Conservation (phyloP, 768 basidiomycete species). For the Phylloporus arenicola region DNA sequence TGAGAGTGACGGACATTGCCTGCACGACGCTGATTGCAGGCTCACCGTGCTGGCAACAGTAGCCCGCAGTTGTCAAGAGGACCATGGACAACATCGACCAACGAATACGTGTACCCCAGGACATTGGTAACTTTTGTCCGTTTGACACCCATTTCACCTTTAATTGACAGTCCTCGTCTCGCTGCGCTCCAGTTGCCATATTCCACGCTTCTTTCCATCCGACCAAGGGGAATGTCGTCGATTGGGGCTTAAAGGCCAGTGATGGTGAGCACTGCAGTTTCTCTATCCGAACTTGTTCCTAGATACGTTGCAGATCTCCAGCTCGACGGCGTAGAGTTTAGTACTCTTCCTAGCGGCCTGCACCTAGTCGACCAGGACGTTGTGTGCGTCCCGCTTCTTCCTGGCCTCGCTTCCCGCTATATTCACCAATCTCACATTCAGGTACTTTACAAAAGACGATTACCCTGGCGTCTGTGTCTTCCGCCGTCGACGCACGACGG, state of each 20-base stretch:
- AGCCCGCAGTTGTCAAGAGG: conserved; percentile 14
- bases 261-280: conserved; percentile 43
- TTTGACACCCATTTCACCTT: neutral
- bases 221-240: conserved; percentile 71
- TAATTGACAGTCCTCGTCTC: neutral
- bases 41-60: conserved; percentile 19
- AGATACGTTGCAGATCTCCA: conserved; percentile 44
- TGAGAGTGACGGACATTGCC: conserved; percentile 23
- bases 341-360: conserved; percentile 73
- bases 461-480: conserved; percentile 74
- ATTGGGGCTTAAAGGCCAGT: conserved; percentile 71
- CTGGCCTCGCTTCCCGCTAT: neutral
- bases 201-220: conserved; percentile 85
- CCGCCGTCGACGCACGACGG: conserved; percentile 59
- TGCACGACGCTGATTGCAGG: conserved; percentile 16
- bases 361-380: conserved; percentile 77
- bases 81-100: conserved; percentile 29
- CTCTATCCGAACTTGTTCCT: neutral
- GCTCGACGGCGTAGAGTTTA: conserved; percentile 74
- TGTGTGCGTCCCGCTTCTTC: conserved; percentile 45
- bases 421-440: conserved; percentile 26
- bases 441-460: conserved; percentile 67
- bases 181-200: conserved; percentile 54
- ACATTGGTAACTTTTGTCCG: conserved; percentile 40
- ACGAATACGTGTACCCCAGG: conserved; percentile 40